Evolutionary conservation across 1,284 basidiomycete genomes (phyloP).

Genomic region (Filobasidium uniguttulatum): DNA sequence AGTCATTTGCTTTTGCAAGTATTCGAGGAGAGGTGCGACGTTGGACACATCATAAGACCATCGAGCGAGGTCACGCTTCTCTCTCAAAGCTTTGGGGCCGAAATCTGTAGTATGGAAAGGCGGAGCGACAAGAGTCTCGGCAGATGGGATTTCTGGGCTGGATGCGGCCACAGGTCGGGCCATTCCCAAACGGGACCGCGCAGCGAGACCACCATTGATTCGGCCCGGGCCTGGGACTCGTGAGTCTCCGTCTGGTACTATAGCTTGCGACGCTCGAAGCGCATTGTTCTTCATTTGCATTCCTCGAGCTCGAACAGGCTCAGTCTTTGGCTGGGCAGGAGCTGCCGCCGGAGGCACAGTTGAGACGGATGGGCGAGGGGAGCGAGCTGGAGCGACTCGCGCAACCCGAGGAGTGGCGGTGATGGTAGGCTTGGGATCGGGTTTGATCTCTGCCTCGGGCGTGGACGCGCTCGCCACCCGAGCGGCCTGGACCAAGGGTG

Average conservation of each 20-base stretch:
- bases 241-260: background rate
- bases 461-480: slow-evolving; percentile 24
- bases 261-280: slow-evolving; percentile 13
- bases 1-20: slow-evolving; percentile 85
- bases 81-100: slow-evolving; percentile 58
- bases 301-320: slow-evolving; percentile 18
- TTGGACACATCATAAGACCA: slow-evolving; percentile 68
- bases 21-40: slow-evolving; percentile 68
- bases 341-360: slow-evolving; percentile 16
- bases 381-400: background rate
- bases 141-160: background rate
- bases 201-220: no score
- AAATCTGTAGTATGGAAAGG: slow-evolving; percentile 58
- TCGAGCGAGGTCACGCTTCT: slow-evolving; percentile 62
- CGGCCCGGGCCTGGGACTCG: no score
- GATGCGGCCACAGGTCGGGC: background rate
- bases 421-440: slow-evolving; percentile 15
- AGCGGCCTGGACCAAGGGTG: slow-evolving; percentile 68
- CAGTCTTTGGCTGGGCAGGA: slow-evolving; percentile 28
- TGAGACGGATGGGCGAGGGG: slow-evolving; percentile 8
- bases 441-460: slow-evolving; percentile 6
- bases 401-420: background rate
- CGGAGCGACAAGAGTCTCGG: slow-evolving; percentile 22
- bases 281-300: slow-evolving; percentile 15
- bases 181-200: background rate